These are phyloP conservation scores for Pichia rugopelliculosa DNA, from an alignment of 805 yeast genomes.

Conservation along the genomic window DNA sequence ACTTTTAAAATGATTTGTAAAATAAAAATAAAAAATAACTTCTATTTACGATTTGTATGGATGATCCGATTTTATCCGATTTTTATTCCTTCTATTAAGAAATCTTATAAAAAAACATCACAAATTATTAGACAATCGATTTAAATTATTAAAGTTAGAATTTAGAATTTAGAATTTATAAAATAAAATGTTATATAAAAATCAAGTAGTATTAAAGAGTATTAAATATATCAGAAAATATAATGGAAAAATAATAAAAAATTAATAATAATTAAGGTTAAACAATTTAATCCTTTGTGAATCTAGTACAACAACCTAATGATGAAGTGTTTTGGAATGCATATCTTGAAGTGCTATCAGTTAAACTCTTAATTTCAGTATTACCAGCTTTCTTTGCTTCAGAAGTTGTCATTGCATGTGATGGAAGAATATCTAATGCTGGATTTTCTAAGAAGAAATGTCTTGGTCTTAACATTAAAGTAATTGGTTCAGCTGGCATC, in stretches of 20 bases:
- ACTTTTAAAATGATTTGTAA: no score
- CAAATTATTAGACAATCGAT: no score
- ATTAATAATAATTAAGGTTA: neutral
- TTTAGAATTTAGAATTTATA: neutral
- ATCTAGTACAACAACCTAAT: slow-evolving; percentile 26
- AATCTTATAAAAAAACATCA: no score
- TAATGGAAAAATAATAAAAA: neutral
- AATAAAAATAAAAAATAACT: neutral
- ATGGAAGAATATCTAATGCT: slow-evolving; percentile 65
- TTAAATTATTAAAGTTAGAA: neutral
- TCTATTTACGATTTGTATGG: no score
- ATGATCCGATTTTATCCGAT: no score
- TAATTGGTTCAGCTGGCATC: slow-evolving; percentile 81
- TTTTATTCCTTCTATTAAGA: no score
- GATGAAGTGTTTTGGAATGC: slow-evolving; percentile 37
- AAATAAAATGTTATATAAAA: neutral
- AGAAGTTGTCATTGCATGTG: slow-evolving; percentile 43
- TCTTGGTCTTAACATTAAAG: slow-evolving; percentile 68
- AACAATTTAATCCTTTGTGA: slow-evolving; percentile 13
- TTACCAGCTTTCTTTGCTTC: slow-evolving; percentile 33
- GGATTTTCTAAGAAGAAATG: slow-evolving; percentile 76
- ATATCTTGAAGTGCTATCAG: slow-evolving; percentile 44
- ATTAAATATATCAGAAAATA: neutral
- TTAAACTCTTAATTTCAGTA: slow-evolving; percentile 33
- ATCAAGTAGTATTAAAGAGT: neutral